phyloP scores from a whole-genome alignment of 768 basidiomycete genomes.

The Tulasnella sp. region DNA sequence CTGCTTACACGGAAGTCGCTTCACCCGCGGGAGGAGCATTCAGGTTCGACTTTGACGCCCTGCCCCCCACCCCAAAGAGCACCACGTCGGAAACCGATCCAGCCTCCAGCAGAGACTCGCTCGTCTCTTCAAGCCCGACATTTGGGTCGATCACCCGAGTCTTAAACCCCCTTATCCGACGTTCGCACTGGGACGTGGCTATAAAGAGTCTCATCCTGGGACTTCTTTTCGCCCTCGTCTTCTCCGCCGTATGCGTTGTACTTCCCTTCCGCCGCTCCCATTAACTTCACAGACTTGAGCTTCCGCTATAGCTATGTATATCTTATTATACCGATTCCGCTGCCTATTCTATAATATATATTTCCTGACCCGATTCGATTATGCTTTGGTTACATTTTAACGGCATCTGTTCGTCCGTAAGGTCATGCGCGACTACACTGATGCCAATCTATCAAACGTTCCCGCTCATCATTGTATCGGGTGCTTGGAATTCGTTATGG shows the following conservation, averaged over 20 bases:
- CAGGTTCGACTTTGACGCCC: conserved; percentile 20
- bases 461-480: not conserved
- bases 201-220: conserved; percentile 51
- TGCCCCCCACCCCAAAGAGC: conserved; percentile 11
- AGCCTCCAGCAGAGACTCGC: not conserved
- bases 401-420: not conserved
- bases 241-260: conserved; percentile 38
- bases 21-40: not conserved
- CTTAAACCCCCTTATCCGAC: conserved; percentile 62
- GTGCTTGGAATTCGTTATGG: not conserved
- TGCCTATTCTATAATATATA: not conserved
- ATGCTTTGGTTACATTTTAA: not conserved
- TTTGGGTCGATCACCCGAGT: conserved; percentile 70
- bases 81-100: not conserved
- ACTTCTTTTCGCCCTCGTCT: conserved; percentile 38
- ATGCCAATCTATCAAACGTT: not conserved
- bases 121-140: not conserved
- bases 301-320: not conserved
- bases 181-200: conserved; percentile 83
- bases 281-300: not conserved
- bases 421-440: not conserved
- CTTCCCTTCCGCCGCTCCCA: conserved; percentile 31
- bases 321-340: not conserved
- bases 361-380: not conserved
- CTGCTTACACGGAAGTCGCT: not conserved